These are phyloP conservation scores for Eimeria brunetti DNA, from an alignment of 169 alveolate species.

Conservation along the genomic window DNA sequence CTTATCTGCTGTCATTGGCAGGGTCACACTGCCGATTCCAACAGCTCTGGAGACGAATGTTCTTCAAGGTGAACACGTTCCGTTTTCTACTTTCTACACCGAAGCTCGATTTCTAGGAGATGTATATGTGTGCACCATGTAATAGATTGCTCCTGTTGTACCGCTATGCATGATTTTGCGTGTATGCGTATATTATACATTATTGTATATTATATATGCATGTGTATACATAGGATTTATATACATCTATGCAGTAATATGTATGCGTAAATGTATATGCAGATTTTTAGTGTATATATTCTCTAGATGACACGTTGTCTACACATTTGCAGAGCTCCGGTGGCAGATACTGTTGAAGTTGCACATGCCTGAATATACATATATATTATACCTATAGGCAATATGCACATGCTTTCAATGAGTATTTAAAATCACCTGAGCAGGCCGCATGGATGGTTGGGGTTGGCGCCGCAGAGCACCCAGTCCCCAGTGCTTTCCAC, in stretches of 20 bases:
- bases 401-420: not conserved
- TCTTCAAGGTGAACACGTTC: no score
- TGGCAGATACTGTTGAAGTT: not conserved
- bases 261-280: no score
- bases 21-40: no score
- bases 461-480: conserved; percentile 63
- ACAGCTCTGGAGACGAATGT: no score
- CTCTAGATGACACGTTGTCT: not conserved
- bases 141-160: not conserved
- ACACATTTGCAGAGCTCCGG: not conserved
- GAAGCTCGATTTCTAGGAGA: no score
- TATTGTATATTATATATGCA: not conserved
- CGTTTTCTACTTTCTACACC: no score
- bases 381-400: not conserved
- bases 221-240: not conserved
- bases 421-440: not conserved
- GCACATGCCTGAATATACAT: not conserved
- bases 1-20: no score
- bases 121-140: not conserved
- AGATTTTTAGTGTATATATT: not conserved
- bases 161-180: no score
- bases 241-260: not conserved
- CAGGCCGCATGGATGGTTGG: conserved; percentile 26
- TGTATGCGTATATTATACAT: no score
- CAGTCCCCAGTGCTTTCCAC: conserved; percentile 38